A percentile compares a stretch with the other conserved stretches of the same genome.
Evolutionary conservation across 1,284 basidiomycete genomes (phyloP).

Genomic region (Pisolithus thermaeus): DNA sequence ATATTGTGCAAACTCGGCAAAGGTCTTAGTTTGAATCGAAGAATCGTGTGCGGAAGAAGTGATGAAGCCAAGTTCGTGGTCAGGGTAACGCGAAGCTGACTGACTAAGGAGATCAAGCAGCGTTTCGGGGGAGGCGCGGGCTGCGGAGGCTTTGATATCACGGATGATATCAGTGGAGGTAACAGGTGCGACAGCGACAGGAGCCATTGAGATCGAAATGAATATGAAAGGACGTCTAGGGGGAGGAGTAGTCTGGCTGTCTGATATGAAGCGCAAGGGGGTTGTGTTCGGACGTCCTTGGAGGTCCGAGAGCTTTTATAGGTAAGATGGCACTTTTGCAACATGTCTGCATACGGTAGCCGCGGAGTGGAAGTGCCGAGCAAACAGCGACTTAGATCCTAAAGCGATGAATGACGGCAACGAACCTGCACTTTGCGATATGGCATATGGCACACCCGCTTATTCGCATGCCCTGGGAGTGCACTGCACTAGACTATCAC

Average conservation of each 20-base stretch:
- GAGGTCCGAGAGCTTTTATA: conserved; percentile 8
- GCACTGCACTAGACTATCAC: neutral
- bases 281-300: conserved; percentile 6
- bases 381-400: conserved; percentile 3
- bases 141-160: conserved; percentile 13
- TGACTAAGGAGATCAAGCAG: conserved; percentile 19
- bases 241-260: neutral
- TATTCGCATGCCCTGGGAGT: neutral
- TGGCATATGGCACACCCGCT: conserved; percentile 1
- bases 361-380: neutral
- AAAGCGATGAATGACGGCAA: neutral
- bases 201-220: conserved; percentile 6
- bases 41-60: conserved; percentile 28
- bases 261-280: neutral
- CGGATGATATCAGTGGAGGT: conserved; percentile 5
- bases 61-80: conserved; percentile 21
- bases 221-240: neutral
- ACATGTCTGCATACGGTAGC: neutral
- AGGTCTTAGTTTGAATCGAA: conserved; percentile 26
- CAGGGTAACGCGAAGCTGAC: conserved; percentile 19
- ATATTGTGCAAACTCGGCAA: conserved; percentile 17
- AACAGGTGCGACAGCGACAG: conserved; percentile 4
- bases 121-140: neutral
- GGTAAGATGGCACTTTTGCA: neutral
- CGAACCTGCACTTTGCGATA: conserved; percentile 1